Evolutionary conservation across 2,329 filamentous ascomycete species (phyloP).

Genomic region (Colletotrichum graminicola): DNA sequence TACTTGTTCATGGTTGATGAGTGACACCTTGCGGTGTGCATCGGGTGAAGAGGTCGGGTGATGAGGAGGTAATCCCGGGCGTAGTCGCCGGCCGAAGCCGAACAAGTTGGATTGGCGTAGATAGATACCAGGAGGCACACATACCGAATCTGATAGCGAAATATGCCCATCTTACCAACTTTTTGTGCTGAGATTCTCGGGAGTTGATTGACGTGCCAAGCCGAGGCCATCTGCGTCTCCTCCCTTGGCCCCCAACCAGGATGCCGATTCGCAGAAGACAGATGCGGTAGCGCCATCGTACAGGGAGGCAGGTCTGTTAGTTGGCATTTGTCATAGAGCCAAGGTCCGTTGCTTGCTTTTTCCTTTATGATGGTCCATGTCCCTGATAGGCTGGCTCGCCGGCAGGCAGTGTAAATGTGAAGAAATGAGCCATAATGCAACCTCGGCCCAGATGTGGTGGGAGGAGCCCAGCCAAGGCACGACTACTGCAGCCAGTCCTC

Average conservation of each 20-base stretch:
- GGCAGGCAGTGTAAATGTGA: not conserved
- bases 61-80: not conserved
- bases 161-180: not conserved
- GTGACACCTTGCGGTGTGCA: not conserved
- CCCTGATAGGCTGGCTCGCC: not conserved
- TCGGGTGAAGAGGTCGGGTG: not conserved
- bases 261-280: not conserved
- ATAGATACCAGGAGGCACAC: not conserved
- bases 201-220: not conserved
- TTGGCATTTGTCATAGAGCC: not conserved
- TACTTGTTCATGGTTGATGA: not conserved
- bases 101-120: not conserved
- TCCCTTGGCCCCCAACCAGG: not conserved
- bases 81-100: not conserved
- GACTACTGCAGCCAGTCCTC: too few species aligned
- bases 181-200: not conserved
- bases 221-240: not conserved
- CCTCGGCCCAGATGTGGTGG: not conserved
- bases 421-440: not conserved
- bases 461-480: not conserved
- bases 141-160: not conserved
- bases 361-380: not conserved
- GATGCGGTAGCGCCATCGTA: not conserved
- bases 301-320: not conserved
- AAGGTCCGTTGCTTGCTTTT: not conserved